These are phyloP conservation scores for Nelumbo lutea DNA, from an alignment of 164 flowering plant species.

Conservation along the genomic window DNA sequence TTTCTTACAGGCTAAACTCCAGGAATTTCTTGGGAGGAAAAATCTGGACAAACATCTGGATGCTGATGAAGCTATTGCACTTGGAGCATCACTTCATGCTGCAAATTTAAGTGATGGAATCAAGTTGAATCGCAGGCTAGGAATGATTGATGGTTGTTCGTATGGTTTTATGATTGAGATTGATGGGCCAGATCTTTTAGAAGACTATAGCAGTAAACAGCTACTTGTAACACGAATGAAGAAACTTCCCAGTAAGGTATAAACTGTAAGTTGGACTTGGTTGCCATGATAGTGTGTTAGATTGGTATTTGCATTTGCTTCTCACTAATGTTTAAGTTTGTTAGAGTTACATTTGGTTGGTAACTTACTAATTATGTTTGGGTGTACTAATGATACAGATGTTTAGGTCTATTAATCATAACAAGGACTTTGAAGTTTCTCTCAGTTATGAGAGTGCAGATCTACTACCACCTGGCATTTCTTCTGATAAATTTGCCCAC, in stretches of 20 bases:
- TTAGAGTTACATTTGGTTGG: background rate
- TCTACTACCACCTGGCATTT: constrained; percentile 72
- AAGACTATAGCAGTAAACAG: constrained; percentile 65
- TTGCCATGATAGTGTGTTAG: background rate
- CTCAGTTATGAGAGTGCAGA: constrained; percentile 72
- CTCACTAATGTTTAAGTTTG: background rate
- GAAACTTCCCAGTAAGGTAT: constrained; percentile 92
- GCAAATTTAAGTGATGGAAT: constrained; percentile 99
- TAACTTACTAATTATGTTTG: constrained; percentile 5
- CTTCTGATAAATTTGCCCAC: constrained; percentile 60
- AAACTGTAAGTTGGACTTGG: background rate
- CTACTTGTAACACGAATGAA: constrained; percentile 78
- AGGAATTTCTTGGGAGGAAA: constrained; percentile 85
- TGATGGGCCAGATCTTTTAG: constrained; percentile 61
- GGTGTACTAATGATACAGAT: constrained; percentile 41
- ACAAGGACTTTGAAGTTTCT: constrained; percentile 87
- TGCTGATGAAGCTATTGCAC: constrained; percentile 97
- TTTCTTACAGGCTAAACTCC: constrained; percentile 72
- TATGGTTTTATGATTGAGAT: constrained; percentile 78
- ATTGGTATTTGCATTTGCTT: background rate
- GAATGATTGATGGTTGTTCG: constrained; percentile 92
- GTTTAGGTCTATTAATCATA: constrained; percentile 70
- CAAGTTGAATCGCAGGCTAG: constrained; percentile 88
- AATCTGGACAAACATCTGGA: constrained; percentile 91
- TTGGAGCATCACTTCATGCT: constrained; percentile 92